Conservation (phyloP, 192 early-diverging fungal species). For the Backusella tuberculispora region DNA sequence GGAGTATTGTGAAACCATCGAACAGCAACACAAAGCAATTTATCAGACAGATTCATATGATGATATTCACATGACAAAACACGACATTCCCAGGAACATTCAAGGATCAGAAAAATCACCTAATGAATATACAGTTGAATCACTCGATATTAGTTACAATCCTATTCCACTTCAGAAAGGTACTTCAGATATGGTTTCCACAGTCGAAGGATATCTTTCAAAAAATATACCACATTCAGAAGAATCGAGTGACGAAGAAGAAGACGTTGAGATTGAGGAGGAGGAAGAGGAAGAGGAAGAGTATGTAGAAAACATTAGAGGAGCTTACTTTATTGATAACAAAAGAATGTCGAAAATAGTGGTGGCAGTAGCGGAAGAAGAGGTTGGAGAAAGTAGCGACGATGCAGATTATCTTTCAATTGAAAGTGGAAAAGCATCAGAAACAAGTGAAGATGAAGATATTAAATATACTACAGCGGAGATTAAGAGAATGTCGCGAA, state of each 20-base stretch:
- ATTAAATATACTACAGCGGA: slow-evolving; percentile 8
- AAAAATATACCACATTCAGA: not conserved
- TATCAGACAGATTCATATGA: not conserved
- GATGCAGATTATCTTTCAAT: not conserved
- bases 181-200: not conserved
- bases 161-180: slow-evolving; percentile 1
- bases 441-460: slow-evolving; percentile 1
- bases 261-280: not conserved
- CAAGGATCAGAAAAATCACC: not conserved
- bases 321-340: not conserved
- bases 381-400: not conserved
- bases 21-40: not conserved
- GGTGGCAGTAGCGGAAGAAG: not conserved
- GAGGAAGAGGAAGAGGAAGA: too few relatives aligned
- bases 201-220: not conserved
- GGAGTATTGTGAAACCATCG: not conserved
- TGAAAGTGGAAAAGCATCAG: not conserved
- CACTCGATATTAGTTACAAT: not conserved
- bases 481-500: not conserved
- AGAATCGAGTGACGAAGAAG: not conserved
- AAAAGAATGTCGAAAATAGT: not conserved
- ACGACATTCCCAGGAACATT: not conserved
- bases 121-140: not conserved
- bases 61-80: slow-evolving; percentile 3
- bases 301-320: not conserved